Base-by-base conservation (phyloP, 1,139 yeast species). In the Sugiyamaella pinicola region DNA sequence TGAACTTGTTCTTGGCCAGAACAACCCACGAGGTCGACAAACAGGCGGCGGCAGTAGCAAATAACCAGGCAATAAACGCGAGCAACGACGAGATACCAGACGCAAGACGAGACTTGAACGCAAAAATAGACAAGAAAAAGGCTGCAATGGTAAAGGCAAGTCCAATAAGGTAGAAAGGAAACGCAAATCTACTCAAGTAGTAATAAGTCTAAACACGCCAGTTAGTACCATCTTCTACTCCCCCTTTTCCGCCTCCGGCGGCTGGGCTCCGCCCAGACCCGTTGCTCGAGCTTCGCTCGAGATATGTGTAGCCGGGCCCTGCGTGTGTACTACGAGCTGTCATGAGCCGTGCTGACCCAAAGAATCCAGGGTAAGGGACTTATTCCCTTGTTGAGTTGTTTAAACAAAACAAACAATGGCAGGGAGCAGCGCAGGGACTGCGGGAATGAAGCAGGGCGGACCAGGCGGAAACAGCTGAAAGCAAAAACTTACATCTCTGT, bases 11-110 rank as follows among this genome's bases (percentile, higher is more conserved):
- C 59, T 80, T 77, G 35, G 87, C 93, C 67, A 76, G 76, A 26
- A 81, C 87, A 66, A 76, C 84, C 40, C 79, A 80, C 28, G 87
- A 86, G 6, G 95, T 86, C 46, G 79, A 69, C 55, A 85, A 70
- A 38, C 81, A 70, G n/a, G 90, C 82, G 17, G 87, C 83, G 28
- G 82, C 68, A 24, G 78, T 65, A 12, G 77, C 71, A 66, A 85
- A 84, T 28, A 85, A 59, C 42, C 81, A 69, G 1, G 87, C 79
- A 37, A 78, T 45, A 13, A 74, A 64, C 55, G 72, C 57, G 34
- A 68, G 58, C 29, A 73, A 55, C 6, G 77, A 66, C 43, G 75
- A 60, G 13, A 67, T 28, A 3, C 66, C 63, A 9, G 76, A 68
- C 12, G 69, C 66, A 39, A 68, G 58, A 18, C 70, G 59, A n/a